These are phyloP conservation scores for Komagataella ulmi DNA, from an alignment of 805 yeast species.

Conservation along the genomic window DNA sequence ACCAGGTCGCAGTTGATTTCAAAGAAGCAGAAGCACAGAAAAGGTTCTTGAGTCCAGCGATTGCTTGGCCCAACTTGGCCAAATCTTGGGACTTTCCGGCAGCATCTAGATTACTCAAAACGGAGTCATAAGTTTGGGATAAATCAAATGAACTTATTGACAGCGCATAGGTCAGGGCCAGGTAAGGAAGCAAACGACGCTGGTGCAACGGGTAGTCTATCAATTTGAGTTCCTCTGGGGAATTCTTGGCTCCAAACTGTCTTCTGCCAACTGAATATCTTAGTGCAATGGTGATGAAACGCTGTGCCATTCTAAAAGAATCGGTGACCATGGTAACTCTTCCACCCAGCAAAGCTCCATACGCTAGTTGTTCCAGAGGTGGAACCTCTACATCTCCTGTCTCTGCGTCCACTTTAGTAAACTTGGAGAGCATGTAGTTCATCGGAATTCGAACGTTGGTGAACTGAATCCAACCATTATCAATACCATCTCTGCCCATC, in stretches of 20 bases:
- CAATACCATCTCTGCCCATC: conserved; percentile 94
- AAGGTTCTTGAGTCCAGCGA: conserved; percentile 57
- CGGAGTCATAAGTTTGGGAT: conserved; percentile 32
- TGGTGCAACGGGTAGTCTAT: conserved; percentile 86
- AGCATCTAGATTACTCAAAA: conserved; percentile 39
- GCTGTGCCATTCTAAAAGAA: conserved; percentile 67
- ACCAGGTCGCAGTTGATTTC: conserved; percentile 87
- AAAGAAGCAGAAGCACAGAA: conserved; percentile 80
- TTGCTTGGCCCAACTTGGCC: conserved; percentile 27
- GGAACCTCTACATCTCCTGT: conserved; percentile 65
- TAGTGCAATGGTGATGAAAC: conserved; percentile 72
- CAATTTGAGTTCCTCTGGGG: conserved; percentile 51
- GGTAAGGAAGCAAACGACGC: conserved; percentile 72
- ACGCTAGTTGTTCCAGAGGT: conserved; percentile 79
- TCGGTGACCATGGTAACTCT: conserved; percentile 85
- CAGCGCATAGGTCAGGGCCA: conserved; percentile 68
- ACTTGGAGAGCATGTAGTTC: conserved; percentile 70
- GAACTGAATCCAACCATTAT: conserved; percentile 95
- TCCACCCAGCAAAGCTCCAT: conserved; percentile 79
- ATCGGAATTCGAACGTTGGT: conserved; percentile 74
- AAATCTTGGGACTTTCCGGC: conserved; percentile 37
- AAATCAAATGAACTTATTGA: conserved; percentile 59
- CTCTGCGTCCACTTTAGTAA: conserved; percentile 46
- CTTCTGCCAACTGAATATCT: conserved; percentile 85
- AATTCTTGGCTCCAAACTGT: conserved; percentile 50